Conservation (phyloP, 805 yeast genomes). For the Pichia occidentalis region DNA sequence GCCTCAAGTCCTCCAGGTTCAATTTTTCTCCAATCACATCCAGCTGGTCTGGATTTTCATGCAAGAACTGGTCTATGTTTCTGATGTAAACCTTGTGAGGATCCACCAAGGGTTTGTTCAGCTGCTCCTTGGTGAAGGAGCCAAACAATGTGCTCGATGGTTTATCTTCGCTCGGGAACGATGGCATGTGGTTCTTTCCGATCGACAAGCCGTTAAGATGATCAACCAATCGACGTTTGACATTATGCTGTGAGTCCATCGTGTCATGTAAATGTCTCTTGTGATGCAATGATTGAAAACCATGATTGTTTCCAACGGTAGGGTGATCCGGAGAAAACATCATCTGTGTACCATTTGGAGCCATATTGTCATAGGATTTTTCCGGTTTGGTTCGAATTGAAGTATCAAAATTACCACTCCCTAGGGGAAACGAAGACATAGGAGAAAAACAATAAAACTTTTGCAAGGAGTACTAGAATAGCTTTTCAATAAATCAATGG, state of each 20-base stretch:
- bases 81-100: constrained; percentile 16
- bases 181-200: neutral
- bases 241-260: constrained; percentile 7
- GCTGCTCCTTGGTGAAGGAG: constrained; percentile 6
- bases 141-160: constrained; percentile 10
- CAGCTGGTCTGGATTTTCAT: constrained; percentile 18
- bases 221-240: constrained; percentile 14
- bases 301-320: too few relatives aligned
- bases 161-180: neutral
- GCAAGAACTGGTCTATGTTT: constrained; percentile 20
- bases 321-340: too few relatives aligned
- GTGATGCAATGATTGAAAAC: constrained; percentile 1
- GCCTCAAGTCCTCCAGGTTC: constrained; percentile 11
- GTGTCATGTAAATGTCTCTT: constrained; percentile 6
- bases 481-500: too few relatives aligned
- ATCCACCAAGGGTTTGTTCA: constrained; percentile 6
- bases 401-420: too few relatives aligned
- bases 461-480: too few relatives aligned
- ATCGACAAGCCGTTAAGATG: constrained; percentile 7
- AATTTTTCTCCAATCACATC: constrained; percentile 13
- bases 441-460: too few relatives aligned
- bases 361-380: too few relatives aligned
- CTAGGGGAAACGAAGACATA: too few relatives aligned
- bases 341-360: too few relatives aligned
- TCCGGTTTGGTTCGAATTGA: too few relatives aligned